These are phyloP conservation scores for Pyrus betulifolia DNA, from an alignment of 306 rosid species.

Conservation along the genomic window DNA sequence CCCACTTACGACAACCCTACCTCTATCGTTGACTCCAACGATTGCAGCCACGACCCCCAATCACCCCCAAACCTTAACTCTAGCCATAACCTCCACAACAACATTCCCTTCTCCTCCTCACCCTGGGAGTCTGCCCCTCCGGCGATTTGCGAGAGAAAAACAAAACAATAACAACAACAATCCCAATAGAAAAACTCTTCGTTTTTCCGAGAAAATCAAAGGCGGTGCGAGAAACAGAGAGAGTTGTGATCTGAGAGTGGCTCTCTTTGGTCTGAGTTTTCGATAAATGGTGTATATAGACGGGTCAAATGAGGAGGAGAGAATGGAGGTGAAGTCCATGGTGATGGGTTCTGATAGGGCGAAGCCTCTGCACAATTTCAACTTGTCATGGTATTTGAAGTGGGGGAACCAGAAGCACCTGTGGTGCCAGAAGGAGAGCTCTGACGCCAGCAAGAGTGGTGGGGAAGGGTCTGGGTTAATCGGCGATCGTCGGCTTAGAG, in stretches of 20 bases:
- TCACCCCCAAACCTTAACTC: too few species aligned
- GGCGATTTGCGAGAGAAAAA: too few species aligned
- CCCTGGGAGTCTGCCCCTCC: too few species aligned
- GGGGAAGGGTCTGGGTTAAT: conserved; percentile 23
- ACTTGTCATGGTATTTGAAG: conserved; percentile 52
- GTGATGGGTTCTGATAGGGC: conserved; percentile 66
- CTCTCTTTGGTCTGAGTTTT: background rate
- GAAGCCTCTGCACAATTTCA: conserved; percentile 85
- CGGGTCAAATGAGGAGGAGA: conserved; percentile 13
- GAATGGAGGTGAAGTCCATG: conserved; percentile 27
- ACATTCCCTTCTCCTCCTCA: too few species aligned
- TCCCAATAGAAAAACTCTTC: too few species aligned
- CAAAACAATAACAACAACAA: too few species aligned
- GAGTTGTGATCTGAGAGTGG: conserved; percentile 21
- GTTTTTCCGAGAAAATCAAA: background rate
- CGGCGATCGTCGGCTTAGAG: conserved; percentile 32
- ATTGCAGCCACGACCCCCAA: too few species aligned
- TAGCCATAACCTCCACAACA: too few species aligned
- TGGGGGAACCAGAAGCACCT: conserved; percentile 89
- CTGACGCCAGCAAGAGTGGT: background rate
- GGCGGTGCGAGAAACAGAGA: background rate
- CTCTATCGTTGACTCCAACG: too few species aligned
- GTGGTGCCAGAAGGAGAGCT: conserved; percentile 51
- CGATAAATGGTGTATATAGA: conserved; percentile 47
- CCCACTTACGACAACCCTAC: too few species aligned